These are phyloP conservation scores for Trifolium fragiferum DNA, from an alignment of 306 rosid species.

Conservation along the genomic window DNA sequence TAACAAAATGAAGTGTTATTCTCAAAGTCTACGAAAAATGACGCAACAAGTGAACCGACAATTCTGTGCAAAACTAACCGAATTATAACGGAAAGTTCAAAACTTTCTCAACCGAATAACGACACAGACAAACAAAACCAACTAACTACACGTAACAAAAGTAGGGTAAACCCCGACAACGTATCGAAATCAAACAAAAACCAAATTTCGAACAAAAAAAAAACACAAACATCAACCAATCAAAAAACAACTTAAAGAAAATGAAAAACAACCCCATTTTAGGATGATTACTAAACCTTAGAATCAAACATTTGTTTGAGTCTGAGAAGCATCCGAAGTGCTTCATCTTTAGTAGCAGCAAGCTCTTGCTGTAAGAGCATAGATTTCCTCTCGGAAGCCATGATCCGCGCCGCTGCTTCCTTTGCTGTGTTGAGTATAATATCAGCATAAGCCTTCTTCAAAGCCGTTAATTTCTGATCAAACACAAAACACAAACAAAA, in stretches of 20 bases:
- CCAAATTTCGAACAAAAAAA: slow-evolving; percentile 19
- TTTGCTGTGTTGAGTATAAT: slow-evolving; percentile 81
- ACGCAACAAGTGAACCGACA: slow-evolving; percentile 24
- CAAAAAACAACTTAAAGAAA: slow-evolving; percentile 1
- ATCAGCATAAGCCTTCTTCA: slow-evolving; percentile 88
- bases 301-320: slow-evolving; percentile 80
- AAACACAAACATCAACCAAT: not conserved
- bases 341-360: slow-evolving; percentile 61
- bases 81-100: slow-evolving; percentile 33
- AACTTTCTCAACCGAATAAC: slow-evolving; percentile 33
- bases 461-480: slow-evolving; percentile 76
- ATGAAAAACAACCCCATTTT: slow-evolving; percentile 36
- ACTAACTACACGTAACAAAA: slow-evolving; percentile 35
- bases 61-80: slow-evolving; percentile 27
- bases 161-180: slow-evolving; percentile 31
- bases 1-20: slow-evolving; percentile 2
- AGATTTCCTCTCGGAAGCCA: slow-evolving; percentile 75
- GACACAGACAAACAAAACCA: slow-evolving; percentile 38
- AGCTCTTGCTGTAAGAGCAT: slow-evolving; percentile 64
- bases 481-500: slow-evolving; percentile 19
- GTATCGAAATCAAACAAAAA: slow-evolving; percentile 28
- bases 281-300: slow-evolving; percentile 51
- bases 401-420: slow-evolving; percentile 80
- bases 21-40: not conserved
- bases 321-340: slow-evolving; percentile 74